A percentile compares a stretch with the other conserved stretches of the same genome.
Evolutionary conservation across 768 basidiomycete species (phyloP).

Genomic region (Phlegmacium glaucopus): DNA sequence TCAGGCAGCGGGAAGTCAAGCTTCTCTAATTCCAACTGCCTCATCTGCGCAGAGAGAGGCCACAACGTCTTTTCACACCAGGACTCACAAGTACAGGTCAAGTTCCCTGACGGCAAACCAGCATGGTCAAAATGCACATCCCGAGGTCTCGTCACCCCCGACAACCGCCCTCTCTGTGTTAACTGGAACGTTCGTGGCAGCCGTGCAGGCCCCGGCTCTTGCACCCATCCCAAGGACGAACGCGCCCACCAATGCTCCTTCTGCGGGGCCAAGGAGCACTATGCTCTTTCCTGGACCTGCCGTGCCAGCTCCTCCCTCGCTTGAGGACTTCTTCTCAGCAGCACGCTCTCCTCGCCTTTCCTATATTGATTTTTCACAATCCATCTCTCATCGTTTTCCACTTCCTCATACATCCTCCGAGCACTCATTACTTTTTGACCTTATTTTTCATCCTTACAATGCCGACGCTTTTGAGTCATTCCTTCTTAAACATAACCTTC

Average conservation of each 20-base stretch:
- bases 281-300: conserved; percentile 7
- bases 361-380: conserved; percentile 5
- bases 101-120: conserved; percentile 4
- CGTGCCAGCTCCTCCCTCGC: not conserved
- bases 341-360: not conserved
- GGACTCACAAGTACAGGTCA: not conserved
- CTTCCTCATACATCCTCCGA: not conserved
- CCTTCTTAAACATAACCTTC: conserved; percentile 7
- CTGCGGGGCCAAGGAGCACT: conserved; percentile 3
- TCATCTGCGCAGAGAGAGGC: too few species aligned
- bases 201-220: too few species aligned
- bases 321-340: not conserved
- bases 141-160: not conserved
- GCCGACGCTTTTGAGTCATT: conserved; percentile 8
- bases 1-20: conserved; percentile 4
- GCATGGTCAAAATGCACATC: not conserved
- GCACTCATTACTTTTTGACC: not conserved
- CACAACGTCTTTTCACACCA: conserved; percentile 2
- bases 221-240: not conserved
- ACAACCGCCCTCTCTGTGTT: conserved; percentile 3
- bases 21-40: conserved; percentile 2
- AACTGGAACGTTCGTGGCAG: conserved; percentile 3
- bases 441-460: conserved; percentile 16
- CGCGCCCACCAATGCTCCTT: conserved; percentile 1
- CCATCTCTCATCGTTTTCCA: not conserved